Evolutionary conservation across 805 yeast species (phyloP).

Genomic region (Kodamaea jinghongensis): DNA sequence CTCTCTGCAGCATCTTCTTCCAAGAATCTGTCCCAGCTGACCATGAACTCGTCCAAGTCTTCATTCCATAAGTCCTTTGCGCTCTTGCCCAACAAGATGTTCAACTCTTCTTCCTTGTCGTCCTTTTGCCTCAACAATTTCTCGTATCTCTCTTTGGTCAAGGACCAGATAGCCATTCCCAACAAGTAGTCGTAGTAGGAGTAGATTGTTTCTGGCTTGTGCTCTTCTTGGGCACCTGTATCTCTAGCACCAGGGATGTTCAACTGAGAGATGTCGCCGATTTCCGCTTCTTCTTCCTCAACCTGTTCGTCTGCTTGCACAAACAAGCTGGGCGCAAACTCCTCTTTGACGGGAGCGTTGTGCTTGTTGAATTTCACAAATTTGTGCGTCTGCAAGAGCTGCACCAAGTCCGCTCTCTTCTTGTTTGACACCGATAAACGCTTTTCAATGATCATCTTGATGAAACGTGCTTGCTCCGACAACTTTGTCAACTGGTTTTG

Average conservation of each 20-base stretch:
- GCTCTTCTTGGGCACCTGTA: slow-evolving; percentile 34
- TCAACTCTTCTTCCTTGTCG: slow-evolving; percentile 69
- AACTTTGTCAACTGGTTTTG: slow-evolving; percentile 74
- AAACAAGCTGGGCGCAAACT: slow-evolving; percentile 19
- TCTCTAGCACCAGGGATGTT: slow-evolving; percentile 25
- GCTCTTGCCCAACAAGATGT: slow-evolving; percentile 56
- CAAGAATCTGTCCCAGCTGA: slow-evolving; percentile 65
- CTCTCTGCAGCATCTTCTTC: slow-evolving; percentile 62
- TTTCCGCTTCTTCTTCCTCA: slow-evolving; percentile 44
- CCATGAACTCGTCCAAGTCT: slow-evolving; percentile 75
- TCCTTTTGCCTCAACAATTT: slow-evolving; percentile 70
- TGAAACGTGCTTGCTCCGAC: slow-evolving; percentile 83
- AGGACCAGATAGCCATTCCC: slow-evolving; percentile 92
- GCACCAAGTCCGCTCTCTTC: slow-evolving; percentile 61
- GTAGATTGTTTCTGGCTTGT: slow-evolving; percentile 50
- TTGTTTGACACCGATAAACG: slow-evolving; percentile 71
- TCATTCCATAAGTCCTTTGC: slow-evolving; percentile 87
- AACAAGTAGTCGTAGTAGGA: slow-evolving; percentile 82
- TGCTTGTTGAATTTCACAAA: slow-evolving; percentile 77
- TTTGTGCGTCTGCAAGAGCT: slow-evolving; percentile 56
- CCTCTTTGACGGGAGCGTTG: slow-evolving; percentile 58
- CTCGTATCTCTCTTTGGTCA: slow-evolving; percentile 87
- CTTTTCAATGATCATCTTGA: slow-evolving; percentile 82
- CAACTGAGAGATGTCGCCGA: slow-evolving; percentile 29
- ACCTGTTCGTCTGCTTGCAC: slow-evolving; percentile 28